Base-by-base conservation (phyloP, 2,329 filamentous ascomycete genomes). In the Verticillium longisporum region DNA sequence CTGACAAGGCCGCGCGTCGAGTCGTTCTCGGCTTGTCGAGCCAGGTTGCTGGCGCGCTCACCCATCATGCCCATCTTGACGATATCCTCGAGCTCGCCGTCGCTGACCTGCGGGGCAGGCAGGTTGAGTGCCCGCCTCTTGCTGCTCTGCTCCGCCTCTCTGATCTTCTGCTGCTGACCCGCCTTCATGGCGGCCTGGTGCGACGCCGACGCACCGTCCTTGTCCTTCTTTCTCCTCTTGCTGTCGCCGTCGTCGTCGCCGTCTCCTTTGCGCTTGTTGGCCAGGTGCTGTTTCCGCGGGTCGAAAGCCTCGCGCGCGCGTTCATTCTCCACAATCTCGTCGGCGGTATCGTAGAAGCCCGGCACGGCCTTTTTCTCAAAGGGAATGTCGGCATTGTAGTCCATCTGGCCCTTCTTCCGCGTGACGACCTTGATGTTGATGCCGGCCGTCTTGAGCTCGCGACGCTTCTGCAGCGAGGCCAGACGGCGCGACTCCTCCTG, bases 311-410 rank as follows among this genome's bases (percentile, higher is more conserved):
- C 87, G 58, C 92, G 86, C 72, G 96, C 88, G 62, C 84, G 84
- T 74, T 99, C 94, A 73, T 99, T 99, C 66, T 81, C 83, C 4
- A 79, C 77, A 66, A 90, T 80, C 72, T 99, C 95, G 14, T 97
- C 92, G 3, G 80, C 81, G 0, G 95, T 99, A 72, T 99, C 94
- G 77, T 94, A 97, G 73, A 99, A 99, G 13, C 95, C 95, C 26
- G 88, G 80, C 0, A 90, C 89, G 0, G 95, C 88, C 65, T 91
- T 90, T 75, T 95, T 97, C 74, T 99, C 95, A 66, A 99, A 98
- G 0, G 95, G 95, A 66, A 99, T 96, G 69, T 99, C 95, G 68
- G 95, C 95, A 75, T 99, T 99, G 80, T 99, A 99, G 75, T 99
- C 95, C 92, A 99, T 99, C 78, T 98, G 89, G 0, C 95, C 95